Evolutionary conservation across 495 filamentous ascomycete species (phyloP).

Genomic region (Echria macrotheca): DNA sequence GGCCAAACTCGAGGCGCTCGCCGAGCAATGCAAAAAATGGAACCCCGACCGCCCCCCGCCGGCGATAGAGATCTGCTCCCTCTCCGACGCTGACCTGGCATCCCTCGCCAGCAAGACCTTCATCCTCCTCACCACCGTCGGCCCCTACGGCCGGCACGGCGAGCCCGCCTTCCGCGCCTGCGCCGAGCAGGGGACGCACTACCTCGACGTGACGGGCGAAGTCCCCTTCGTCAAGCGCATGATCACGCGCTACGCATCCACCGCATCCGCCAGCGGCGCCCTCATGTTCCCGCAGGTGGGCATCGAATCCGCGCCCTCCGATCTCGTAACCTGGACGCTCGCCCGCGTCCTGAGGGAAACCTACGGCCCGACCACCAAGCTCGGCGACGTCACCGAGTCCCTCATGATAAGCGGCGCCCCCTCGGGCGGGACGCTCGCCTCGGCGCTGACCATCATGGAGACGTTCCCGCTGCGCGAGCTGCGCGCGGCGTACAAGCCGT

Average conservation of each 20-base stretch:
- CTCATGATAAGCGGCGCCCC: conserved; percentile 58
- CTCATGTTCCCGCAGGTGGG: conserved; percentile 85
- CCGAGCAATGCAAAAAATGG: conserved; percentile 56
- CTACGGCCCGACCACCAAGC: conserved; percentile 40
- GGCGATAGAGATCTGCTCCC: conserved; percentile 58
- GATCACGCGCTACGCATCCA: conserved; percentile 72
- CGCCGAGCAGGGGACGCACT: conserved; percentile 81
- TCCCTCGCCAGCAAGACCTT: conserved; percentile 67
- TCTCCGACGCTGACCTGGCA: conserved; percentile 59
- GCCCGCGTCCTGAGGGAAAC: conserved; percentile 55
- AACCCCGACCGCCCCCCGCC: conserved; percentile 68
- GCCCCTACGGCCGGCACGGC: conserved; percentile 76
- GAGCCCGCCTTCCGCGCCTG: conserved; percentile 83
- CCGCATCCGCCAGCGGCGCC: conserved; percentile 67
- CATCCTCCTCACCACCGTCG: conserved; percentile 76
- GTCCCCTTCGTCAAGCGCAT: conserved; percentile 73
- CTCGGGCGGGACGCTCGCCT: conserved; percentile 71
- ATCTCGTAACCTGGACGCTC: conserved; percentile 69
- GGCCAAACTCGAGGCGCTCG: conserved; percentile 63
- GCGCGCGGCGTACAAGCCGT: conserved; percentile 52
- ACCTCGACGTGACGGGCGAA: conserved; percentile 87
- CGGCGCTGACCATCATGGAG: conserved; percentile 59
- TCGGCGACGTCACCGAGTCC: conserved; percentile 52
- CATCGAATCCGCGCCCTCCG: conserved; percentile 78
- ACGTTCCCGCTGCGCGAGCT: conserved; percentile 55